Conservation (phyloP, 2,329 filamentous ascomycete genomes). For the Neocucurbitaria cava region DNA sequence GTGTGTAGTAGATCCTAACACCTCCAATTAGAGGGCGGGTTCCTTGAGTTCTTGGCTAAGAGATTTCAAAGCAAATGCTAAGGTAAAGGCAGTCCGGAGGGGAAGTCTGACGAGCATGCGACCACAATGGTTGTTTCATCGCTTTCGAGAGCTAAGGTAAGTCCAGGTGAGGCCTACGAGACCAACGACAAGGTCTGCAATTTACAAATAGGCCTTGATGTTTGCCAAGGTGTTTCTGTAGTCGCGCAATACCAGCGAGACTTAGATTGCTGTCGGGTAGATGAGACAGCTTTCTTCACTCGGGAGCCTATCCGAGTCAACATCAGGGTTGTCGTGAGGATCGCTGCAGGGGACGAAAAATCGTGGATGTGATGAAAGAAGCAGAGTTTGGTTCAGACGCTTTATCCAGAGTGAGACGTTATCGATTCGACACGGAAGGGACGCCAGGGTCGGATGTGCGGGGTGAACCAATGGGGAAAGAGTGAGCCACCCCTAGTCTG, state of each 20-base stretch:
- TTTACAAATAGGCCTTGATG: background rate
- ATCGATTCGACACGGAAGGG: conserved; percentile 1
- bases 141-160: background rate
- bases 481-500: background rate
- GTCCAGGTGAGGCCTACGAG: background rate
- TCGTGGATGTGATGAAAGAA: conserved; percentile 2
- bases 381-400: conserved; percentile 5
- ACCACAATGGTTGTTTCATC: background rate
- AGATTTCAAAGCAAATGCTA: background rate
- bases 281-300: background rate
- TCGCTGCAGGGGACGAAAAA: background rate
- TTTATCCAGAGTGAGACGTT: conserved; percentile 11
- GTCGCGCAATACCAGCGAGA: background rate
- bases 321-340: background rate
- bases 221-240: background rate
- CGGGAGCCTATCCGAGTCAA: background rate
- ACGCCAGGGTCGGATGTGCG: conserved; percentile 4
- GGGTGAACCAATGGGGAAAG: conserved; percentile 9
- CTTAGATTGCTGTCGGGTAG: background rate
- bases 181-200: background rate
- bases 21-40: background rate
- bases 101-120: background rate
- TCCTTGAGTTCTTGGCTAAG: background rate
- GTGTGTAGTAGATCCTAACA: background rate
- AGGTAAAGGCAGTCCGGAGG: background rate